Base-by-base conservation (phyloP, 1,139 yeast genomes). In the Zygosaccharomyces pseudobailii region DNA sequence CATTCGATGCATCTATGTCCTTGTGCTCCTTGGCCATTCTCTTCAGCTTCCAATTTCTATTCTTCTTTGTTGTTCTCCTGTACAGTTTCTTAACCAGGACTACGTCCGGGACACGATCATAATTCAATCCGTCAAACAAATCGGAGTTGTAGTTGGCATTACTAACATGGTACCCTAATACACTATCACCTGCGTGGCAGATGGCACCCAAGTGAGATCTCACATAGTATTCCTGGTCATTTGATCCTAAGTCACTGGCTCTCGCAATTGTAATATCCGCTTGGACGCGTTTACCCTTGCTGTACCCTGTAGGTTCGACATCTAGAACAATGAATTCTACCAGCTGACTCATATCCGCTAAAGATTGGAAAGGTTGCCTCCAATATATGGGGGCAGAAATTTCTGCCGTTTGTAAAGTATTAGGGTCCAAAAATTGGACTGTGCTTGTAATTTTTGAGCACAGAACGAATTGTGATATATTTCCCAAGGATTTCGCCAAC, bases 1-100 rank as follows among this genome's bases (percentile, higher is more conserved):
- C 88, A 55, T 79, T 83, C 56, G 79, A 75, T 47, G 95, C 95
- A 47, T 84, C 89, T 55, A 86, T 82, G 60, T 87, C 96, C 59
- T 80, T 80, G 69, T 90, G 95, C 71, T 92, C 97, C 67, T 77
- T 85, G 40, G 97, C 97, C 97, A 92, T 89, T 77, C 97, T 86
- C 84, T 87, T 88, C 71, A 92, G 82, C 73, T 87, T 90, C 97
- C 97, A 92, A 74, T 83, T 80, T 79, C 84, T 85, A 52, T 79
- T 70, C 71, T 84, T 85, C 73, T 79, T 80, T 44, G 82, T 75
- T 71, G 85, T 84, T 74, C 94, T 85, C 46, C 84, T 77, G 73
- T 89, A 92, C 67, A 81, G 79, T 68, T 92, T 92, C 90, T 90
- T 92, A 51, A 92, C 95, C 49, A 92, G 71, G 3, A 90, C 79